phyloP scores from a whole-genome alignment of 1,139 yeast genomes.

The Debaryomyces udenii region DNA sequence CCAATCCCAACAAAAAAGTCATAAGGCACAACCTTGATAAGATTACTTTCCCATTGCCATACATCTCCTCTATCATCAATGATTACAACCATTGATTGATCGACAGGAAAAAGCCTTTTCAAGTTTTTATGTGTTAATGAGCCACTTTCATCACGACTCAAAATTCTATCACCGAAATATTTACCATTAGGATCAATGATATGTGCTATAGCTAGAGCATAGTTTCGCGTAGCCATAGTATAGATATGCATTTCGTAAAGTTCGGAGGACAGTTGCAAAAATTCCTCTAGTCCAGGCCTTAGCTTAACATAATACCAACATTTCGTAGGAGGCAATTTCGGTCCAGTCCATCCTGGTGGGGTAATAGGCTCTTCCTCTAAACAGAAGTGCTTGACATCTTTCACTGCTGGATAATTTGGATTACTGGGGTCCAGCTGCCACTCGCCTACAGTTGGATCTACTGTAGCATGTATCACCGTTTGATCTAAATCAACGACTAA shows the following conservation, averaged over 20 bases:
- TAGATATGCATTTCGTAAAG: constrained; percentile 90
- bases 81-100: constrained; percentile 93
- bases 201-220: constrained; percentile 87
- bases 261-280: constrained; percentile 63
- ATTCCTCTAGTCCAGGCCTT: constrained; percentile 82
- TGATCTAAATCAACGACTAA: constrained; percentile 96
- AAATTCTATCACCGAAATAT: constrained; percentile 87
- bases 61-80: constrained; percentile 99
- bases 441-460: constrained; percentile 95
- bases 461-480: constrained; percentile 96
- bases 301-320: constrained; percentile 93
- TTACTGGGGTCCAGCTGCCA: constrained; percentile 89
- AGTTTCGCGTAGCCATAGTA: constrained; percentile 98
- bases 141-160: constrained; percentile 95
- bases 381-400: constrained; percentile 76
- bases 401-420: constrained; percentile 82
- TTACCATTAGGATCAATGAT: constrained; percentile 89
- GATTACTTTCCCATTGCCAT: constrained; percentile 96
- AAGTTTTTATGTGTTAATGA: constrained; percentile 87
- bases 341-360: constrained; percentile 62
- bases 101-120: constrained; percentile 89
- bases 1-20: constrained; percentile 97
- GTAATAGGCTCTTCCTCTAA: constrained; percentile 73
- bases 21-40: constrained; percentile 91
- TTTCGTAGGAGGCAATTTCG: constrained; percentile 55